These are phyloP conservation scores for Marchantia polymorpha DNA, from an alignment of 225 moss, liverwort and hornwort species.

Conservation along the genomic window DNA sequence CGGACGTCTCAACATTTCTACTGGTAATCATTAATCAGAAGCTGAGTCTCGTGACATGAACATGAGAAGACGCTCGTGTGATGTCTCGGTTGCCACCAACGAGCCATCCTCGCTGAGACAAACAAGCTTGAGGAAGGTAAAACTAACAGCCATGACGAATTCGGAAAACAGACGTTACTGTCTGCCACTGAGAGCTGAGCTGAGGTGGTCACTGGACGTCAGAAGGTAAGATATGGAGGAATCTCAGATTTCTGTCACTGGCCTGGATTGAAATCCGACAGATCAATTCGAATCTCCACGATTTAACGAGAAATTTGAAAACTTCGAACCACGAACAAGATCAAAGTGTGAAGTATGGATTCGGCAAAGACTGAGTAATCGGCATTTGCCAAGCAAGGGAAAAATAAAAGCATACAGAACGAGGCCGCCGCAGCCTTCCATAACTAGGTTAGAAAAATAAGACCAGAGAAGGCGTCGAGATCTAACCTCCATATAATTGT, in stretches of 20 bases:
- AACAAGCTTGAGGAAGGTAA: background rate
- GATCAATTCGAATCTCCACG: background rate
- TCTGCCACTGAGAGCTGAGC: background rate
- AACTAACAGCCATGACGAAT: background rate
- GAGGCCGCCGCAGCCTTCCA: background rate
- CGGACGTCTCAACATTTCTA: too few relatives aligned
- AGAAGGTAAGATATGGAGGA: background rate
- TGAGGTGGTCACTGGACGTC: background rate
- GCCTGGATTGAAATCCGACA: background rate
- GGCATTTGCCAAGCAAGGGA: background rate
- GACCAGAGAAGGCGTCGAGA: constrained; percentile 3
- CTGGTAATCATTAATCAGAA: too few relatives aligned
- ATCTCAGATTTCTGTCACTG: background rate
- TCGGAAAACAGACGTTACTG: background rate
- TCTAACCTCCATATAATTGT: constrained; percentile 93
- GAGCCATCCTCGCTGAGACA: background rate
- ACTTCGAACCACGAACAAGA: background rate
- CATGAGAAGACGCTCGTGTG: background rate
- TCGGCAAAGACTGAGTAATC: background rate
- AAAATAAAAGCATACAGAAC: background rate
- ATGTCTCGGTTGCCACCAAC: background rate
- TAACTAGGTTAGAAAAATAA: background rate
- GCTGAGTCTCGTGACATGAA: background rate
- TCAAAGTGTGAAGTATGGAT: background rate
- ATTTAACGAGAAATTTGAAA: background rate